Conservation (phyloP, 352 stramenopile species). For the Globisporangium canariense region DNA sequence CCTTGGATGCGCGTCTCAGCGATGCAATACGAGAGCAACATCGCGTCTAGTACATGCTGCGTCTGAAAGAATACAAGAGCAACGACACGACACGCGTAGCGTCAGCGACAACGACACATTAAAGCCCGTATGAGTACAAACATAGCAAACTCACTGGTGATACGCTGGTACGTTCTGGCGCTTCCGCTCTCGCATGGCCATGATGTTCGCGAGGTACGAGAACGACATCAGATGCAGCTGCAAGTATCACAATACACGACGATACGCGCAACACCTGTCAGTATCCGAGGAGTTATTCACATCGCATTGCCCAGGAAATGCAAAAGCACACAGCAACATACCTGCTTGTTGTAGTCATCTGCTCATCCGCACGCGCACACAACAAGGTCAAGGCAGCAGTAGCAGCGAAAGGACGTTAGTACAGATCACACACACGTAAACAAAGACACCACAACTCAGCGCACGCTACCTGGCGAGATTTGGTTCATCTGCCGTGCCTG, state of each 20-base stretch:
- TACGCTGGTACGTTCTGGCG: constrained; percentile 22
- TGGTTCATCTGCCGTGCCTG: constrained; percentile 37
- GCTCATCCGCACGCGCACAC: background rate
- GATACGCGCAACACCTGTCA: background rate
- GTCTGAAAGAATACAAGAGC: constrained; percentile 18
- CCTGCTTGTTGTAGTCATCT: constrained; percentile 55
- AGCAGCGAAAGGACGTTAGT: background rate
- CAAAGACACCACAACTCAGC: background rate
- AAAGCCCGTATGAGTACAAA: background rate
- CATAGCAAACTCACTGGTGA: constrained; percentile 13
- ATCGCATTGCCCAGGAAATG: background rate
- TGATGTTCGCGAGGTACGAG: constrained; percentile 50
- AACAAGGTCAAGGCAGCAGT: background rate
- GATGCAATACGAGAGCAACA: background rate
- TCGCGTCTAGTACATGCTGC: constrained; percentile 39
- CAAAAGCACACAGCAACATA: constrained; percentile 4
- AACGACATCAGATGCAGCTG: constrained; percentile 51
- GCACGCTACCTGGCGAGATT: constrained; percentile 31
- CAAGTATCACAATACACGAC: background rate
- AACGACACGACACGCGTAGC: background rate
- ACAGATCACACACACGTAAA: background rate
- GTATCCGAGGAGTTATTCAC: too few species aligned
- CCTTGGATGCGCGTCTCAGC: background rate
- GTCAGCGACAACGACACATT: background rate
- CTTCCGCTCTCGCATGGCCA: constrained; percentile 45